Conservation (phyloP, 2,329 filamentous ascomycete species). For the Hypoxylon sp. region DNA sequence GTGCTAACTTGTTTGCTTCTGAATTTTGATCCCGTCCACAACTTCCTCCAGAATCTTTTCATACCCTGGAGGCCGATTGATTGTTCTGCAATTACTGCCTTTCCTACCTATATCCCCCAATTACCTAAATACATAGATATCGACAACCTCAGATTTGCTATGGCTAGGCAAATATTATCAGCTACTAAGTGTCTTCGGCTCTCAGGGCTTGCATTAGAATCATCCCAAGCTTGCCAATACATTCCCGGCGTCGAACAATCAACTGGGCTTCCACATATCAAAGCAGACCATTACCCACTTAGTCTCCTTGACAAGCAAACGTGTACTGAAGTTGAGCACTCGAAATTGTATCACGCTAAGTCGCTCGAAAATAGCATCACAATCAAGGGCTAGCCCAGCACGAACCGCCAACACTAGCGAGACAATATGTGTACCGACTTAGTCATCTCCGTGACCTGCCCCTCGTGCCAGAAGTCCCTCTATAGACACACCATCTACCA, state of each 20-base stretch:
- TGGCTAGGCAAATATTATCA: background rate
- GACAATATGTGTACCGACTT: constrained; percentile 31
- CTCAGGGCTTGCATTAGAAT: constrained; percentile 1
- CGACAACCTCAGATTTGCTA: background rate
- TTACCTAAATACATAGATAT: background rate
- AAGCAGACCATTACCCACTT: background rate
- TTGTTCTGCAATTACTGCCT: background rate
- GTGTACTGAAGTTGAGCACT: background rate
- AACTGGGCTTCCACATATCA: background rate
- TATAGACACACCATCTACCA: constrained; percentile 19
- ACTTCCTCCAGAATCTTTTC: background rate
- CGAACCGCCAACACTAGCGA: background rate
- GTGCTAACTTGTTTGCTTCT: constrained; percentile 21
- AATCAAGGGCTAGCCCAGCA: background rate
- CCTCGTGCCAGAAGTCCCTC: constrained; percentile 6
- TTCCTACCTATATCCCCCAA: background rate
- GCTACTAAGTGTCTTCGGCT: background rate
- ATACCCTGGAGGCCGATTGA: background rate
- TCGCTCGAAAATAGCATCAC: background rate
- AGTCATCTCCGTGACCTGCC: constrained; percentile 10
- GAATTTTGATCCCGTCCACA: background rate
- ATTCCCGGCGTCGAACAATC: background rate
- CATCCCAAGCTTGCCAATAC: background rate
- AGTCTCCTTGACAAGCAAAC: background rate
- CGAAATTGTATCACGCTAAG: background rate